Evolutionary conservation across 2,329 filamentous ascomycete species (phyloP).

Genomic region (Apiospora saccharicola): DNA sequence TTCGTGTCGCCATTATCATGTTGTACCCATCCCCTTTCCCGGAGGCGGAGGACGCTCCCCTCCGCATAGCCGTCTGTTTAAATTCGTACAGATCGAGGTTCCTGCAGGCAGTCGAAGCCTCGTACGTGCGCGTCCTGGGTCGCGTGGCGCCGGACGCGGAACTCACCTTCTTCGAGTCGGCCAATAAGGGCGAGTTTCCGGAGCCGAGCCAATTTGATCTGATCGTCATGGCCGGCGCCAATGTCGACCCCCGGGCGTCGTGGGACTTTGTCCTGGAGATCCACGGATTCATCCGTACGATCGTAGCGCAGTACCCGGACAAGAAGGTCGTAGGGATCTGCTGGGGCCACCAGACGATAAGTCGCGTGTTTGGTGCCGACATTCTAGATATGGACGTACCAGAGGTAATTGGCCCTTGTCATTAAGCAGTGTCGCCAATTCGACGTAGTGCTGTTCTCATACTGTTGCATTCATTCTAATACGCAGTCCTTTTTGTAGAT

Average conservation of each 20-base stretch:
- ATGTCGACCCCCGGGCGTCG: constrained; percentile 49
- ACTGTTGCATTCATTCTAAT: not conserved
- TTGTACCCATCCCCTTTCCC: constrained; percentile 17
- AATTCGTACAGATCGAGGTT: constrained; percentile 48
- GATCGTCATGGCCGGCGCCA: constrained; percentile 52
- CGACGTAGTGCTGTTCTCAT: not conserved
- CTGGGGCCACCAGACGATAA: constrained; percentile 55
- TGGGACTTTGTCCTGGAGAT: constrained; percentile 51
- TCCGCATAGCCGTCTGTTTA: constrained; percentile 47
- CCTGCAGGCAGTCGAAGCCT: constrained; percentile 44
- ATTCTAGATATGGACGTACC: constrained; percentile 47
- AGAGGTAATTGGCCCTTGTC: constrained; percentile 42
- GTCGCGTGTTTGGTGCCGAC: constrained; percentile 47
- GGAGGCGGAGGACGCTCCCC: constrained; percentile 28
- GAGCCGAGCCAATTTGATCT: constrained; percentile 49
- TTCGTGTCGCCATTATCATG: constrained; percentile 9
- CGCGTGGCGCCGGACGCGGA: constrained; percentile 40
- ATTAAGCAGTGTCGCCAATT: not conserved
- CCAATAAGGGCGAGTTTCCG: constrained; percentile 42
- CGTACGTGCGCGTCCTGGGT: constrained; percentile 44
- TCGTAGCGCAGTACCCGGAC: constrained; percentile 41
- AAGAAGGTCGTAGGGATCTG: constrained; percentile 53
- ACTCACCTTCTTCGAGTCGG: constrained; percentile 48
- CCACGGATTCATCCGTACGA: constrained; percentile 47
- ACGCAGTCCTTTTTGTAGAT: constrained; percentile 14